Evolutionary conservation across 148 eudicot species (phyloP).

Genomic region (Camellia sinensis): DNA sequence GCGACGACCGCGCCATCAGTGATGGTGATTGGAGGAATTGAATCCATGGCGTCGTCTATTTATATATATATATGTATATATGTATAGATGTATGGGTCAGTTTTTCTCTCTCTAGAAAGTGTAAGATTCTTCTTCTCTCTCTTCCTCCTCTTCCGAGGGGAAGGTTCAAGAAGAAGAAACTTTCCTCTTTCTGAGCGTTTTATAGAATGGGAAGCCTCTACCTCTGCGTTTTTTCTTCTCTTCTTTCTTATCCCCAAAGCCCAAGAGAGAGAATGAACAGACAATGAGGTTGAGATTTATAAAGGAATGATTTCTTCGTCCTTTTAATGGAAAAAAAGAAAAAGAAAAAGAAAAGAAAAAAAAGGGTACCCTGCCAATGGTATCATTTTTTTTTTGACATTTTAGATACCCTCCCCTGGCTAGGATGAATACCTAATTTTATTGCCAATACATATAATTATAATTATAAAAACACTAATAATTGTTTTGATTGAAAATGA

Average conservation of each 20-base stretch:
- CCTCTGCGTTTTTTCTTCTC: not conserved
- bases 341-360: no score
- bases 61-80: not conserved
- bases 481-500: no score
- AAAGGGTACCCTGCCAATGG: no score
- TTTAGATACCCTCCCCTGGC: no score
- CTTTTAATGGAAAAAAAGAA: not conserved
- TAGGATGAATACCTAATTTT: no score
- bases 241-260: slow-evolving; percentile 34
- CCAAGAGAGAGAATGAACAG: slow-evolving; percentile 19
- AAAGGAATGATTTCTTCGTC: not conserved
- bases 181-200: slow-evolving; percentile 8
- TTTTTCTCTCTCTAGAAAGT: slow-evolving; percentile 14
- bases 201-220: slow-evolving; percentile 6
- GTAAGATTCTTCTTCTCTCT: slow-evolving; percentile 28
- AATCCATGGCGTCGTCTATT: slow-evolving; percentile 31
- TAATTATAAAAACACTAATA: no score
- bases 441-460: no score
- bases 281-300: slow-evolving; percentile 1
- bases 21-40: slow-evolving; percentile 23
- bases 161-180: slow-evolving; percentile 41
- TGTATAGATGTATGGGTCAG: not conserved
- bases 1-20: slow-evolving; percentile 23
- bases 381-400: no score
- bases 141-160: slow-evolving; percentile 17